Evolutionary conservation across 108 stramenopile genomes (phyloP).

Genomic region (Pelagomonas calceolata): DNA sequence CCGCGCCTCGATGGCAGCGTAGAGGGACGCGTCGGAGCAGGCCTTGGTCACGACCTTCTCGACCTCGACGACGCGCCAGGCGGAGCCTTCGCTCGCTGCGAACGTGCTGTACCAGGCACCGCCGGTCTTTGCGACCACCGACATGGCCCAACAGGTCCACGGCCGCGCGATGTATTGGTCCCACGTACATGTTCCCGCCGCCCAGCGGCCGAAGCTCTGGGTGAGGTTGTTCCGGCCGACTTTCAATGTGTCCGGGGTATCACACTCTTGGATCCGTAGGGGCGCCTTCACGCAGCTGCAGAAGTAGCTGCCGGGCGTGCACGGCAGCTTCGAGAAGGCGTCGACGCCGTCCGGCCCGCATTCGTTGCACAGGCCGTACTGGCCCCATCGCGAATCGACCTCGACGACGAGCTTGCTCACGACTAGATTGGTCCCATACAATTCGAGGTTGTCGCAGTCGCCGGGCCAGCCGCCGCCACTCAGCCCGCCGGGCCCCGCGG

Average conservation of each 20-base stretch:
- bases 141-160: not conserved
- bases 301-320: not conserved
- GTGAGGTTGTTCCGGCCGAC: not conserved
- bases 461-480: too few species aligned
- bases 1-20: not conserved
- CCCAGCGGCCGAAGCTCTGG: not conserved
- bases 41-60: not conserved
- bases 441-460: not conserved
- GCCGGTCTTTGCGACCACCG: not conserved
- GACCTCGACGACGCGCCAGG: not conserved
- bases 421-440: not conserved
- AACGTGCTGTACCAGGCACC: not conserved
- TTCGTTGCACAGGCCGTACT: not conserved
- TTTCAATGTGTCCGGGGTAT: too few species aligned
- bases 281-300: not conserved
- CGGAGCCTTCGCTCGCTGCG: not conserved
- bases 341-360: not conserved
- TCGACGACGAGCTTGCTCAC: not conserved
- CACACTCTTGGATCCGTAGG: too few species aligned
- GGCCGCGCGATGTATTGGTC: not conserved
- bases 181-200: not conserved
- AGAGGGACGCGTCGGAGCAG: not conserved
- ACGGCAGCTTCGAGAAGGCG: not conserved
- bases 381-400: not conserved
- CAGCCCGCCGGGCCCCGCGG: not conserved